Evolutionary conservation across 805 yeast species (phyloP).

Genomic region (Barnettozyma wickerhamii): DNA sequence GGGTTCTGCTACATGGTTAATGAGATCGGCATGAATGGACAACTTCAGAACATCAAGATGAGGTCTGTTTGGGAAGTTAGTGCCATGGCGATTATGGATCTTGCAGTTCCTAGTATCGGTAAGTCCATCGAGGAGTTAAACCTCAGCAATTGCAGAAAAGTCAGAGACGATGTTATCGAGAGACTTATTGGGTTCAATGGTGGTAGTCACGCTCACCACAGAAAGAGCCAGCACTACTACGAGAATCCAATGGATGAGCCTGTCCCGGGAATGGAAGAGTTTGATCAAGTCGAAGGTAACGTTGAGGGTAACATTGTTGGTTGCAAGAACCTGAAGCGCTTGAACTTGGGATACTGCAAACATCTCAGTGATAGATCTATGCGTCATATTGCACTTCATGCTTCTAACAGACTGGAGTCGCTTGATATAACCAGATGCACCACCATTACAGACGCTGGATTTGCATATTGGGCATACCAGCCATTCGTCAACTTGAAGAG

Average conservation of each 20-base stretch:
- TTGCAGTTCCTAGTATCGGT: constrained; percentile 63
- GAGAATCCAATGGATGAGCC: constrained; percentile 20
- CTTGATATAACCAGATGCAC: constrained; percentile 73
- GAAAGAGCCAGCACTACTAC: not conserved
- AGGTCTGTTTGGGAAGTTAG: constrained; percentile 71
- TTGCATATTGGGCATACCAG: constrained; percentile 56
- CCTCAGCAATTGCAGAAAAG: constrained; percentile 68
- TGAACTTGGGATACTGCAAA: constrained; percentile 71
- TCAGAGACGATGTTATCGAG: constrained; percentile 65
- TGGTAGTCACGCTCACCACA: constrained; percentile 5
- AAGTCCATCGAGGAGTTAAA: constrained; percentile 54
- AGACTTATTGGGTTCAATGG: constrained; percentile 56
- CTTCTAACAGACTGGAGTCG: constrained; percentile 48
- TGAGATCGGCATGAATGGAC: constrained; percentile 65
- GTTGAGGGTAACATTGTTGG: constrained; percentile 35
- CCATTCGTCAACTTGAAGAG: constrained; percentile 49
- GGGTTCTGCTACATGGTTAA: constrained; percentile 69
- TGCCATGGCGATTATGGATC: constrained; percentile 79
- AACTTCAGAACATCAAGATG: constrained; percentile 53
- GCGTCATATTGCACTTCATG: constrained; percentile 56
- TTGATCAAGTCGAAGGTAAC: constrained; percentile 10
- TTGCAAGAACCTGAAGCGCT: constrained; percentile 49
- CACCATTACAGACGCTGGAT: constrained; percentile 72
- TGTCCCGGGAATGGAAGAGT: constrained; percentile 29
- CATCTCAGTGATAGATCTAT: constrained; percentile 66